These are phyloP conservation scores for Apiospora sp. DNA, from an alignment of 2,329 filamentous ascomycete genomes.

Conservation along the genomic window DNA sequence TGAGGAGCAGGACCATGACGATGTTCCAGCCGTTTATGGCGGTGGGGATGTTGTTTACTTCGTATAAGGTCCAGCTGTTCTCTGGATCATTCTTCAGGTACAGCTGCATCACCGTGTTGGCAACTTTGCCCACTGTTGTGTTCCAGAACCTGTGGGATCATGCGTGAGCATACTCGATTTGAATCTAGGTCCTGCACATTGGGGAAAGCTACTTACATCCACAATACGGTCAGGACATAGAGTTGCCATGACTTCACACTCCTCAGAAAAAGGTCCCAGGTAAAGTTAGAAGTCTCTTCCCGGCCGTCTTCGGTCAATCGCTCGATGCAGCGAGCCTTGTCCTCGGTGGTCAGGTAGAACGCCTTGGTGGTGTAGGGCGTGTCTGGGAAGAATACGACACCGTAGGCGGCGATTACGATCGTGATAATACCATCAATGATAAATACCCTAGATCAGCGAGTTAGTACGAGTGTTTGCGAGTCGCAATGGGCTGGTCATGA, in stretches of 20 bases:
- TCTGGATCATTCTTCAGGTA: conserved; percentile 39
- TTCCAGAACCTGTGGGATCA: conserved; percentile 36
- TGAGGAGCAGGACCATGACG: conserved; percentile 37
- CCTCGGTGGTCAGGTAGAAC: conserved; percentile 44
- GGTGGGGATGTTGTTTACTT: conserved; percentile 42
- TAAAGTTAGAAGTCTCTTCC: conserved; percentile 36
- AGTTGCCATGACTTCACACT: conserved; percentile 37
- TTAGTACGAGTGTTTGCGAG: neutral
- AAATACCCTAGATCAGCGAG: conserved; percentile 24
- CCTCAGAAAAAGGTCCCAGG: conserved; percentile 35
- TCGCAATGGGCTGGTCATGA: neutral
- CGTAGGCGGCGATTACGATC: conserved; percentile 59
- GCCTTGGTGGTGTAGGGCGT: conserved; percentile 51
- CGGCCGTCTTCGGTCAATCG: conserved; percentile 40
- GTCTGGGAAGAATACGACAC: conserved; percentile 58
- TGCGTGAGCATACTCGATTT: neutral
- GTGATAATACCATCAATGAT: conserved; percentile 62
- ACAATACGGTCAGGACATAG: conserved; percentile 39
- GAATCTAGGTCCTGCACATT: neutral
- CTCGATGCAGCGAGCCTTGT: conserved; percentile 51
- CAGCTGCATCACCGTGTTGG: conserved; percentile 40
- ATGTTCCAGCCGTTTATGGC: conserved; percentile 43
- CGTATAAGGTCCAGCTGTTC: conserved; percentile 38
- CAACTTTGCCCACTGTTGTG: conserved; percentile 40
- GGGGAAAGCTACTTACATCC: conserved; percentile 32